Conservation (phyloP, 129 eudicot species). For the Solidago caesia region DNA sequence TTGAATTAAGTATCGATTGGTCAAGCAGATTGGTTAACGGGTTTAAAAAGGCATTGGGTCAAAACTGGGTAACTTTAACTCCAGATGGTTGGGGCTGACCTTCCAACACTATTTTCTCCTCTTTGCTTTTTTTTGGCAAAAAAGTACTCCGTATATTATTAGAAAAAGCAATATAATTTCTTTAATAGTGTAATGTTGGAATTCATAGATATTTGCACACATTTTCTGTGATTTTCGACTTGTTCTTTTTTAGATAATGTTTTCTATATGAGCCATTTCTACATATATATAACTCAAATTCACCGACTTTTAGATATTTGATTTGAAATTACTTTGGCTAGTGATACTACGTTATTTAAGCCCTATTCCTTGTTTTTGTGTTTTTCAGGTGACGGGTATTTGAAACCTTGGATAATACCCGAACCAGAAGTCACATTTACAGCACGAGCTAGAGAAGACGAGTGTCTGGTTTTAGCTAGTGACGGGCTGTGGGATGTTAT, state of each 20-base stretch:
- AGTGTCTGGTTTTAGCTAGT: slow-evolving; percentile 70
- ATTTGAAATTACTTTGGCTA: background rate
- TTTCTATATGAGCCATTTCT: background rate
- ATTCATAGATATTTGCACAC: background rate
- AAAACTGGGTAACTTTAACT: background rate
- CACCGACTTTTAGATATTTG: background rate
- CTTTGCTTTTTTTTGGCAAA: no score
- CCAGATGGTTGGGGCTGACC: background rate
- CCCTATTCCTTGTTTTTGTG: background rate
- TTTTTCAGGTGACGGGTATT: slow-evolving; percentile 62
- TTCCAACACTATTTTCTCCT: background rate
- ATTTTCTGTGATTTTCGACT: background rate
- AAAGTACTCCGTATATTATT: no score
- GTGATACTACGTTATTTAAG: background rate
- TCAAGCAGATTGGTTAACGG: background rate
- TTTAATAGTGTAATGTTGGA: background rate
- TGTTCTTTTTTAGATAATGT: background rate
- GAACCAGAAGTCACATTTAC: slow-evolving; percentile 62
- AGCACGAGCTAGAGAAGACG: slow-evolving; percentile 68
- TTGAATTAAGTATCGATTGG: background rate
- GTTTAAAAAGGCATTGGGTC: background rate
- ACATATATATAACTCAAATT: background rate
- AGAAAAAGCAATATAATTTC: no score
- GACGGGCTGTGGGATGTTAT: slow-evolving; percentile 82
- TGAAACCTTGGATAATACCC: slow-evolving; percentile 74